Evolutionary conservation across 805 yeast genomes (phyloP).

Genomic region (Metschnikowia corniflorae): DNA sequence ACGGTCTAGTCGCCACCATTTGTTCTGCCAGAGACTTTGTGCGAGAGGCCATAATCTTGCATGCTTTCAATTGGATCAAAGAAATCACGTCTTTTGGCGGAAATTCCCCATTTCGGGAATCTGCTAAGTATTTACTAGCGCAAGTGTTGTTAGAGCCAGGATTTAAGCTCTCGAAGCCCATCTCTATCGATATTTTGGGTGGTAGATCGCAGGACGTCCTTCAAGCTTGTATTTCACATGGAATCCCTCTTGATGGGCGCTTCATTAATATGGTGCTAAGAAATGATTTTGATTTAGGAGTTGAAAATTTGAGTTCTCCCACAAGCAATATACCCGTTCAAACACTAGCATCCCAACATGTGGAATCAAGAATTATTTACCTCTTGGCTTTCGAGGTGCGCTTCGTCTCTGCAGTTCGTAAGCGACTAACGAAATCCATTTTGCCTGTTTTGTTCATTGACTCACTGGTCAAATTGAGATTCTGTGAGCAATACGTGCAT

Average conservation of each 20-base stretch:
- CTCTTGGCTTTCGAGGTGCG: slow-evolving; percentile 59
- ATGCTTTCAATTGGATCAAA: slow-evolving; percentile 50
- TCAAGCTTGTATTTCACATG: slow-evolving; percentile 29
- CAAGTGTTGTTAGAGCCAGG: slow-evolving; percentile 39
- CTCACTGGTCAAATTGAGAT: slow-evolving; percentile 41
- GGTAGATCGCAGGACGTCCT: slow-evolving; percentile 12
- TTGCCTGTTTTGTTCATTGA: slow-evolving; percentile 57
- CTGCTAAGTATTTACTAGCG: slow-evolving; percentile 41
- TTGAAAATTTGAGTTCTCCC: slow-evolving; percentile 1
- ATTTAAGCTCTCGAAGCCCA: slow-evolving; percentile 29
- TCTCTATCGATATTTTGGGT: slow-evolving; percentile 24
- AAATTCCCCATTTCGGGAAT: slow-evolving; percentile 22
- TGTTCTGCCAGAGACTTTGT: slow-evolving; percentile 47
- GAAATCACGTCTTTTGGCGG: slow-evolving; percentile 30
- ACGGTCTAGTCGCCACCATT: slow-evolving; percentile 56
- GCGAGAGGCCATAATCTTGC: slow-evolving; percentile 45
- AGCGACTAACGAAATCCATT: slow-evolving; percentile 43
- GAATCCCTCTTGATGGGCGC: slow-evolving; percentile 28
- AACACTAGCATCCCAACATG: slow-evolving; percentile 12
- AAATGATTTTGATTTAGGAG: slow-evolving; percentile 11
- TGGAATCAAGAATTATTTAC: slow-evolving; percentile 53
- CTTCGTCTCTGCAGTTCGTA: slow-evolving; percentile 50
- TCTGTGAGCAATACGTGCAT: slow-evolving; percentile 51
- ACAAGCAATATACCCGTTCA: neutral
- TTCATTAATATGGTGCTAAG: slow-evolving; percentile 24